Base-by-base conservation (phyloP, 352 stramenopile species). In the Globisporangium canariense region DNA sequence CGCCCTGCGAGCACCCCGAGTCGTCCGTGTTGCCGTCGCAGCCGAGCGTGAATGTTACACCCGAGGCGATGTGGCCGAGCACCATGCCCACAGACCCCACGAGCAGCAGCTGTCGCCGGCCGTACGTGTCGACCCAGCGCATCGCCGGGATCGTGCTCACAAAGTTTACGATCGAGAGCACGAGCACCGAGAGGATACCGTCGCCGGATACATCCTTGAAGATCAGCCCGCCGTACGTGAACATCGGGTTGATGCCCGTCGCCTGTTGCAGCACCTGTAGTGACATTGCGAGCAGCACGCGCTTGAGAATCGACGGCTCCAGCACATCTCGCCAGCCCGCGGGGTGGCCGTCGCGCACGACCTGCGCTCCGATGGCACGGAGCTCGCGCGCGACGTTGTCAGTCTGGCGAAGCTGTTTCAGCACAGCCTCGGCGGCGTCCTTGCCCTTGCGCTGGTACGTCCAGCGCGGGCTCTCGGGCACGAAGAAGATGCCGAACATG, bases 401-500 rank as follows among this genome's bases (percentile, higher is more conserved):
- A 16, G 61, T 70, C 34, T 66, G 36, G 16, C 63, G 66, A 7
- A 77, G 62, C n/a, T 56, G 38, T 18, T 54, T 68, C n/a, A 74
- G 65, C 3, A 73, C 60, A 11, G 41, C 36, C 43, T 71, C 61
- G 1, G 77, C 77, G 30, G 53, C 62, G 1, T 82, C 73, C 28
- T 75, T 71, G 43, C 75, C 71, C 54, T 79, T 79, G 40, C 77
- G 55, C 65, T 69, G 36, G 63, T 79, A 81, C 18, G 71, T 70
- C 70, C 70, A 86, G 14, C 77, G 75, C 43, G 77, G 77, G 25
- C 66, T 78, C 56, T 86, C 77, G 0, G 77, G 77, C 16, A 86
- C 75, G 57, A 72, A 79, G 22, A 63, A 79, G 58, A 86, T 76
- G 51, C 73, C 71, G 11, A 68, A 22, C 58, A 81, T 71, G 1